These are phyloP conservation scores for Phycomyces nitens DNA, from an alignment of 192 early-diverging fungal genomes.

Conservation along the genomic window DNA sequence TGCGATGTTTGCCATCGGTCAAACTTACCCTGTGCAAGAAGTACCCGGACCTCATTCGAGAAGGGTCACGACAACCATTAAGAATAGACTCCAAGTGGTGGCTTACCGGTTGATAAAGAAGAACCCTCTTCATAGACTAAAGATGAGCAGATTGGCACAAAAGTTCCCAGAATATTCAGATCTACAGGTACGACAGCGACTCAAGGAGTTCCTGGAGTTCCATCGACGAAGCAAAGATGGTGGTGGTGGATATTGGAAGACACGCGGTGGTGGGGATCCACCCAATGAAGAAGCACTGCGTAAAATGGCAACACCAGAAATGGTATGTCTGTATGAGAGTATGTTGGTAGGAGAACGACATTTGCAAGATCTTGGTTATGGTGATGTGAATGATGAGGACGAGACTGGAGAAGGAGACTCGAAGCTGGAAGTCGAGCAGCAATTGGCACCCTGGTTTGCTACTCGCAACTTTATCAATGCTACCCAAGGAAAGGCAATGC, in stretches of 20 bases:
- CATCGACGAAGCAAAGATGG: constrained; percentile 64
- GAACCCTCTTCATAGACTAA: constrained; percentile 69
- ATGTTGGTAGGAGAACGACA: constrained; percentile 91
- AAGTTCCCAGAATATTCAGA: constrained; percentile 86
- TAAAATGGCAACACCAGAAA: constrained; percentile 91
- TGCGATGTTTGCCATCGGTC: constrained; percentile 81
- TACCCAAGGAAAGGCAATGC: constrained; percentile 89
- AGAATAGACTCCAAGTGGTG: constrained; percentile 83
- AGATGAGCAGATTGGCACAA: constrained; percentile 73
- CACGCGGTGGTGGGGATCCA: constrained; percentile 65
- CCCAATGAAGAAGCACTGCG: constrained; percentile 87
- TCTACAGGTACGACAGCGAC: constrained; percentile 79
- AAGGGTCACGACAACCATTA: constrained; percentile 83
- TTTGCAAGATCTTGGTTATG: constrained; percentile 87
- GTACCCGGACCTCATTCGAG: constrained; percentile 94
- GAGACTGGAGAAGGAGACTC: constrained; percentile 68
- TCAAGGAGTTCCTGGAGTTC: constrained; percentile 97
- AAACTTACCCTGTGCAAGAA: constrained; percentile 90
- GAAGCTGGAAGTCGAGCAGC: constrained; percentile 82
- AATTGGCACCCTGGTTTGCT: constrained; percentile 91
- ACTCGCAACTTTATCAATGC: constrained; percentile 96
- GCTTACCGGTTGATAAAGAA: constrained; percentile 85
- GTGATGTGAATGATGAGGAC: constrained; percentile 65
- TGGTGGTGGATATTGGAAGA: constrained; percentile 89
- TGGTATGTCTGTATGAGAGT: constrained; percentile 93